Evolutionary conservation across 1,284 basidiomycete species (phyloP), one percentile per base, ranked within the genome.

Genomic region (Volvariella surrecta): DNA sequence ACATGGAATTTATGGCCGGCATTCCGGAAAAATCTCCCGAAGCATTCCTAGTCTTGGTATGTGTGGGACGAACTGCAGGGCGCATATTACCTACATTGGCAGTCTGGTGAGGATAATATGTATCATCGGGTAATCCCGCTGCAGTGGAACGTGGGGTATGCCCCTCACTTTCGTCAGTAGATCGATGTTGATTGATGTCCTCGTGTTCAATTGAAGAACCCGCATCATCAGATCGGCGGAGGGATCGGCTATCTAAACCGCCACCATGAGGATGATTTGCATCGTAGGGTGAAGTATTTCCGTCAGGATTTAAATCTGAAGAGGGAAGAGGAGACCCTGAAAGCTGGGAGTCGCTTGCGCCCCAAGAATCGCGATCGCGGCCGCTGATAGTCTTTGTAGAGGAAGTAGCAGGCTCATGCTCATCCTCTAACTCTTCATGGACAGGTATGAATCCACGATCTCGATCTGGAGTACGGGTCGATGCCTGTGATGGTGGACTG

Each of bases 381-480:
- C 24, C 24, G 24, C 24, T 28, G 24, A 6, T 28, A 11, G 24
- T 6, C 11, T 11, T 63, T 49, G 66, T 69, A 16, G 60, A 48
- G 11, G 54, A 47, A 3, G 59, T 50, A 2, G 60, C 57, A 8
- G 68, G 60, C 48, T 84, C 80, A 51, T 85, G 60, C 48, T 84
- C 80, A 51, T 85, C 83, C 52, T 85, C 83, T 19, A 71, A 68
- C 50, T 87, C 83, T 56, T 87, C 83, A 58, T 88, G 83, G 2
- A 87, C 73, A 4, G 84, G 85, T 19, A 88, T 66, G 22, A 82
- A 83, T 38, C 24, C 24, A 28, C 24, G 24, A 28, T 28, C 24
- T 11, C 79, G 71, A 56, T 84, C 83, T 1, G 82, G 77, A n/a
- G 76, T 77, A 24, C 79, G 76, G 2, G 69, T 66, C 15, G 58